Conservation (phyloP, 1,284 basidiomycete species). For the Rhodotorula sp. region DNA sequence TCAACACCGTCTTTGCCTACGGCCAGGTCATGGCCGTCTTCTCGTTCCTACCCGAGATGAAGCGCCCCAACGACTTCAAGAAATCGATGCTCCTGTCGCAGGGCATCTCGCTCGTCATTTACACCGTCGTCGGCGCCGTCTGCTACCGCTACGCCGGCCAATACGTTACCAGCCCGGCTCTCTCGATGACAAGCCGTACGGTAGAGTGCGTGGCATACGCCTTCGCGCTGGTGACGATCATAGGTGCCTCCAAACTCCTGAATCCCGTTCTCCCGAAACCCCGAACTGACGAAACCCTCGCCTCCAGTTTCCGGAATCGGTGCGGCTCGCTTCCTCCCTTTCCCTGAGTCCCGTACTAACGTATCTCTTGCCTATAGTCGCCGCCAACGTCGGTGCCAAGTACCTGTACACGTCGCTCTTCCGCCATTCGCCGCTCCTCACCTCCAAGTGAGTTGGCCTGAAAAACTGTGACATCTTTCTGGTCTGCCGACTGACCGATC, state of each 20-base stretch:
- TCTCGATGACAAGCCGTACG: slow-evolving; percentile 4
- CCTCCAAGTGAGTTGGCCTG: background rate
- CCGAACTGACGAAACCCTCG: too few species aligned
- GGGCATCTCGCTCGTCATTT: slow-evolving; percentile 12
- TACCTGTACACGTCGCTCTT: slow-evolving; percentile 7
- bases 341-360: too few species aligned
- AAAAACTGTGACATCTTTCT: background rate
- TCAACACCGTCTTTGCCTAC: slow-evolving; percentile 15
- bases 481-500: background rate
- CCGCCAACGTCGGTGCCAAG: slow-evolving; percentile 17
- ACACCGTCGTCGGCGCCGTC: slow-evolving; percentile 17
- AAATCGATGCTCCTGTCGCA: slow-evolving; percentile 6
- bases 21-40: slow-evolving; percentile 20
- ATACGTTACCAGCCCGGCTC: slow-evolving; percentile 8
- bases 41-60: slow-evolving; percentile 13
- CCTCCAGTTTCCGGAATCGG: background rate
- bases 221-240: slow-evolving; percentile 19
- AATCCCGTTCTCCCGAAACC: background rate
- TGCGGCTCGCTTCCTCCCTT: background rate
- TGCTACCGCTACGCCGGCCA: slow-evolving; percentile 17
- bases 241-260: background rate
- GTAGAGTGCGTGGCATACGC: slow-evolving; percentile 3
- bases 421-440: slow-evolving; percentile 14
- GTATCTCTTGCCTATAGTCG: background rate
- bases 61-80: slow-evolving; percentile 4